A percentile compares a stretch with the other conserved stretches of the same genome.
These are phyloP conservation scores for Talaromyces sp. DNA, from an alignment of 2,329 filamentous ascomycete species.

Conservation along the genomic window DNA sequence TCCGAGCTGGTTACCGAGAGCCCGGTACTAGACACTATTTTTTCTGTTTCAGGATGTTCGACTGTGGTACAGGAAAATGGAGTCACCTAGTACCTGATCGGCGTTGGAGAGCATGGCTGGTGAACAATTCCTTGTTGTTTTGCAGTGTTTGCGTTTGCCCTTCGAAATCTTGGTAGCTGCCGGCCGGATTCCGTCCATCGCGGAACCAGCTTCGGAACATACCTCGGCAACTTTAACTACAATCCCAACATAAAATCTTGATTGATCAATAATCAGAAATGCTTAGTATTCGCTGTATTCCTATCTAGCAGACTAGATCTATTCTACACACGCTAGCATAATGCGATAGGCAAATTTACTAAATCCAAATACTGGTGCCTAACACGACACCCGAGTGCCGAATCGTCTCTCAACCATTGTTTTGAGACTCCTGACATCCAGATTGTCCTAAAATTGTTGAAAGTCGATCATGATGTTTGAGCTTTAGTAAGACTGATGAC, in stretches of 20 bases:
- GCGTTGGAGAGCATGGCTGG: background rate
- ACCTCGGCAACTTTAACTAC: background rate
- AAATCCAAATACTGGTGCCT: background rate
- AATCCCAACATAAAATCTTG: background rate
- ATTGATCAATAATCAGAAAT: background rate
- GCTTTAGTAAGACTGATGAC: slow-evolving; percentile 56
- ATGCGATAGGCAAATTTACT: background rate
- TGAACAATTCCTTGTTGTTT: too few relatives aligned
- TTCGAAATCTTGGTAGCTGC: background rate
- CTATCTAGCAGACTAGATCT: background rate
- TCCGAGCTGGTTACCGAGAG: background rate
- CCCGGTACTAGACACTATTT: background rate
- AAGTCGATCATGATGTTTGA: background rate
- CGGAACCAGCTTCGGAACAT: background rate
- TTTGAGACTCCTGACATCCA: background rate
- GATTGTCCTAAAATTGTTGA: background rate
- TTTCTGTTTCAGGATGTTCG: background rate
- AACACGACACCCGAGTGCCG: background rate
- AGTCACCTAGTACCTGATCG: too few relatives aligned
- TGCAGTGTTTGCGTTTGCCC: background rate
- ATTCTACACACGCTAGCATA: background rate
- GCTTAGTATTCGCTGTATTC: background rate
- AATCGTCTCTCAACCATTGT: background rate
- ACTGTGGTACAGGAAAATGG: background rate
- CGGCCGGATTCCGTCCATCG: background rate